These are phyloP conservation scores for Fraxinus latifolia DNA, from an alignment of 305 asterid species.

Conservation along the genomic window DNA sequence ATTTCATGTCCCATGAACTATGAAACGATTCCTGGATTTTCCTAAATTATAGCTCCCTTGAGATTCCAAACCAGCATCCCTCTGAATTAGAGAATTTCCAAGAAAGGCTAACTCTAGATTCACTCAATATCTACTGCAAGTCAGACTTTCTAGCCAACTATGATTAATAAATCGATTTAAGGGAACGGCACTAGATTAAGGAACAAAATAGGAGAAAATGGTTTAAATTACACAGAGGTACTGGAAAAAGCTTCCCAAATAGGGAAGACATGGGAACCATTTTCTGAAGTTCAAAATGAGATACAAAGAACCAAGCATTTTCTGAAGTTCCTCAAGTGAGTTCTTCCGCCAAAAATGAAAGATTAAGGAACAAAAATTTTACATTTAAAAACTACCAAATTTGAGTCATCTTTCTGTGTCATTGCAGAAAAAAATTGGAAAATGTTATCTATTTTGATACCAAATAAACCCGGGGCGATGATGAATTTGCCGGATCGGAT, in stretches of 20 bases:
- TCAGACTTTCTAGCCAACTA: no score
- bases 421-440: background rate
- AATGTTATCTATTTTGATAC: no score
- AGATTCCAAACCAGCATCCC: slow-evolving; percentile 89
- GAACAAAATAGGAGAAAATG: no score
- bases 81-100: slow-evolving; percentile 67
- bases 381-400: no score
- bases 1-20: slow-evolving; percentile 64
- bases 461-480: no score
- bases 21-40: slow-evolving; percentile 64
- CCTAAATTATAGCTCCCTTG: slow-evolving; percentile 64
- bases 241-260: background rate
- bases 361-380: no score
- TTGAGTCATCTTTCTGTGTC: background rate
- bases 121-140: slow-evolving; percentile 59
- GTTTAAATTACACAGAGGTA: background rate
- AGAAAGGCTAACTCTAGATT: slow-evolving; percentile 75
- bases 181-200: no score
- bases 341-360: background rate
- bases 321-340: background rate
- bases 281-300: background rate
- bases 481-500: no score
- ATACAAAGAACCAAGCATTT: background rate
- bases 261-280: background rate
- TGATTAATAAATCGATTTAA: no score